Base-by-base conservation (phyloP, 1,139 yeast genomes). In the Sugiyamaella novakii region DNA sequence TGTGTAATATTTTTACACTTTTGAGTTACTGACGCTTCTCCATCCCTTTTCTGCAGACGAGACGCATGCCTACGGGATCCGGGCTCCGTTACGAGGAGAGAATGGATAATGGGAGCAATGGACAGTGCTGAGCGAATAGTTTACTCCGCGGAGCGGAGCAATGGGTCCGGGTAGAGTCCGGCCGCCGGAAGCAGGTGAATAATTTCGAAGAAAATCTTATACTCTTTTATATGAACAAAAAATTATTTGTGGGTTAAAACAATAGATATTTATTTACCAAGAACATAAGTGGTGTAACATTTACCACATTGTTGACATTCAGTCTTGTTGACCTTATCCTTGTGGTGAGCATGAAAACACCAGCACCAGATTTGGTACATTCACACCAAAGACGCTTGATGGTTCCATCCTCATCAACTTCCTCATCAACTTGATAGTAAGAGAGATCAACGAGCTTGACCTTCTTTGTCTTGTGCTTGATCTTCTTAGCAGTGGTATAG, bases 401-500 rank as follows among this genome's bases (percentile, higher is more conserved):
- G 76, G 88, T 86, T 71, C 98, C 98, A 70, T 94, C 98, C 73
- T 84, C 86, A 77, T 89, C 96, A 70, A 92, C 98, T 84, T n/a
- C n/a, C n/a, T n/a, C n/a, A n/a, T n/a, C n/a, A n/a, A n/a, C n/a
- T n/a, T 91, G 91, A 91, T 91, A 94, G 95, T 91, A 92, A 73
- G 95, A 89, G 77, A 92, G 87, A 76, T 94, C 97, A 78, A 98
- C 98, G 74, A 92, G 84, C 86, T 92, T 92, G 79, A 87, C 87
- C 83, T 91, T 91, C 88, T 88, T 92, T 86, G 88, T 96, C 87
- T 88, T 89, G 95, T 92, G 98, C 81, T 81, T 88, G 81, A 92
- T 87, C 87, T 91, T 92, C 91, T 92, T 92, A 83, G 99, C 98
- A 75, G 98, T 92, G 82, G 98, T 91, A 92, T 92, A 94, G 75